Conservation (phyloP, 2,329 filamentous ascomycete genomes). For the Zasmidium angulare region DNA sequence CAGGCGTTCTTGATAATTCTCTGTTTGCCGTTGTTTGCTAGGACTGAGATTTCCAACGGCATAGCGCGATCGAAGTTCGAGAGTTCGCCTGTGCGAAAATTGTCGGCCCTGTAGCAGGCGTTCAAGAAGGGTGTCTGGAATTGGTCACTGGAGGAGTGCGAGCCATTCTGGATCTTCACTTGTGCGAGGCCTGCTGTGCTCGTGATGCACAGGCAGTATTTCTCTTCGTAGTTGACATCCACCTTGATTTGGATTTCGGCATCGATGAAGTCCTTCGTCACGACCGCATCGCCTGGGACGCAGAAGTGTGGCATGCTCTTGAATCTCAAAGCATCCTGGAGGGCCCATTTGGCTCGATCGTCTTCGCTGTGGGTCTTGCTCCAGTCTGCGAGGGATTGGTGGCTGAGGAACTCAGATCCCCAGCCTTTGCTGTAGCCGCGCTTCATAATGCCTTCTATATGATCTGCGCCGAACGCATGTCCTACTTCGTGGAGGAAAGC, state of each 20-base stretch:
- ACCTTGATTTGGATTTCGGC: constrained; percentile 4
- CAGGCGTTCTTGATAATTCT: constrained; percentile 36
- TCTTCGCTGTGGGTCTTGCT: constrained; percentile 1
- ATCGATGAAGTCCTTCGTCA: neutral
- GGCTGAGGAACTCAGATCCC: constrained; percentile 44
- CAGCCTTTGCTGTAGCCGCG: constrained; percentile 45
- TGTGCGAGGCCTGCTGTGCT: constrained; percentile 6
- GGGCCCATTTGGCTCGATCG: constrained; percentile 34
- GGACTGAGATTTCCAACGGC: constrained; percentile 12
- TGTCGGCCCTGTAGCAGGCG: neutral
- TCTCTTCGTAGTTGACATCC: neutral
- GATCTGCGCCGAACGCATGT: constrained; percentile 38
- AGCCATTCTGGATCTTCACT: neutral
- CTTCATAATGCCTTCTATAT: constrained; percentile 37
- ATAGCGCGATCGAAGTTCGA: constrained; percentile 1
- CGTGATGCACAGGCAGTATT: neutral
- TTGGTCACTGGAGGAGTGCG: neutral
- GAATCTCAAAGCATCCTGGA: constrained; percentile 34
- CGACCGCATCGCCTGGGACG: constrained; percentile 27
- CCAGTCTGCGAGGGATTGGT: constrained; percentile 1
- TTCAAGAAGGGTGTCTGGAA: no score
- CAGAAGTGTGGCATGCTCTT: constrained; percentile 31
- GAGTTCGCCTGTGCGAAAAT: constrained; percentile 1
- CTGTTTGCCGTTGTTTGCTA: constrained; percentile 46
- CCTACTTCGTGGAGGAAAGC: constrained; percentile 40